Percentiles rank a stretch among this genome's conserved stretches.
These are phyloP conservation scores for Mimosa pudica DNA, from an alignment of 306 rosid genomes.

Conservation along the genomic window DNA sequence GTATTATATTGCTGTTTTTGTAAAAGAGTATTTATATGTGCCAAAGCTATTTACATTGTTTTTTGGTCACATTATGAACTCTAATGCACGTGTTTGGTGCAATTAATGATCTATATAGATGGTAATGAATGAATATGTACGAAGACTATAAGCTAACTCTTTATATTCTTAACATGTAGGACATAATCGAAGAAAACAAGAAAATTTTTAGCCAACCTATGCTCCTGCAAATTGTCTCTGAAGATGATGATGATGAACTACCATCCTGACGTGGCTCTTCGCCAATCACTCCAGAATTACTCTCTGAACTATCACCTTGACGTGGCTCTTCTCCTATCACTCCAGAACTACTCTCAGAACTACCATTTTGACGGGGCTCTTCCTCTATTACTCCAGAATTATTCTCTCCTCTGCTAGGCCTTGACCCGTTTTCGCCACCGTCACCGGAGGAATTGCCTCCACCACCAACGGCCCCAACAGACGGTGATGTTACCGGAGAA, in stretches of 20 bases:
- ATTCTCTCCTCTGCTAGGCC: neutral
- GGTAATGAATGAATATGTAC: too few species aligned
- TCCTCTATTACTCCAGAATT: neutral
- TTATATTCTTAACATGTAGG: neutral
- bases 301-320: neutral
- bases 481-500: neutral
- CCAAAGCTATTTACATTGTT: too few species aligned
- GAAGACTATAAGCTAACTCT: neutral
- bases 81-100: too few species aligned
- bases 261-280: neutral
- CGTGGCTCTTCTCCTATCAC: neutral
- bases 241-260: constrained; percentile 19
- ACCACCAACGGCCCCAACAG: neutral
- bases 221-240: neutral
- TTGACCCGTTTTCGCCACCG: neutral
- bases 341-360: neutral
- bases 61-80: too few species aligned
- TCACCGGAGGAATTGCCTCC: neutral
- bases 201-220: constrained; percentile 19
- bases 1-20: neutral
- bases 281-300: neutral
- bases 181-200: neutral
- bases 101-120: too few species aligned
- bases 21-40: too few species aligned
- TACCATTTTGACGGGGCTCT: neutral